Conservation (phyloP, 148 eudicot genomes). For the Suaeda aralocaspica region DNA sequence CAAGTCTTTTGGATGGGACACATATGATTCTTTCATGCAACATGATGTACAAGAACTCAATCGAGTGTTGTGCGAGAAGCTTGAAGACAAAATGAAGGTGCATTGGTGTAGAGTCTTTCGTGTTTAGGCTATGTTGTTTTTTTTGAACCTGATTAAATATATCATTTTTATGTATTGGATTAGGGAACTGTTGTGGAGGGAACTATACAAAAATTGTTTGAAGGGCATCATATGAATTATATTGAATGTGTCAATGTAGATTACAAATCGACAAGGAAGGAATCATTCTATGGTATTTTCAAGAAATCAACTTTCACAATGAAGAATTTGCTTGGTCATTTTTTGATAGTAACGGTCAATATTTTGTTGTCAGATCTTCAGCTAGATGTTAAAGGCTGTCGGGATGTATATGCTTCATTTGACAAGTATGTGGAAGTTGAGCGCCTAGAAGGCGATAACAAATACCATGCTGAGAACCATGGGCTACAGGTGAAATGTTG, state of each 20-base stretch:
- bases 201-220: slow-evolving; percentile 88
- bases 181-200: slow-evolving; percentile 99
- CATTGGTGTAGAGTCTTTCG: background rate
- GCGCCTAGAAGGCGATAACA: slow-evolving; percentile 92
- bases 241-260: slow-evolving; percentile 97
- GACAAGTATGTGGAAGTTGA: slow-evolving; percentile 99
- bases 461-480: slow-evolving; percentile 81
- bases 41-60: slow-evolving; percentile 98
- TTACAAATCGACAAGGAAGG: slow-evolving; percentile 88
- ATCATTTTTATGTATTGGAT: slow-evolving; percentile 26
- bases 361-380: slow-evolving; percentile 64
- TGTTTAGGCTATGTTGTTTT: background rate
- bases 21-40: slow-evolving; percentile 98
- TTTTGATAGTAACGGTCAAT: background rate
- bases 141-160: background rate
- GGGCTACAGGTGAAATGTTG: slow-evolving; percentile 73
- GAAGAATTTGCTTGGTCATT: background rate
- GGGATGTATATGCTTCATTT: slow-evolving; percentile 93
- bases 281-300: slow-evolving; percentile 81
- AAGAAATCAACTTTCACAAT: background rate
- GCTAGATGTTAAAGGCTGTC: slow-evolving; percentile 96
- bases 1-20: slow-evolving; percentile 98
- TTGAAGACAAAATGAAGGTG: slow-evolving; percentile 99
- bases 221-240: slow-evolving; percentile 96
- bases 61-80: slow-evolving; percentile 88